Conservation (phyloP, 177 flowering plant genomes). For the Vitis hybrid region DNA sequence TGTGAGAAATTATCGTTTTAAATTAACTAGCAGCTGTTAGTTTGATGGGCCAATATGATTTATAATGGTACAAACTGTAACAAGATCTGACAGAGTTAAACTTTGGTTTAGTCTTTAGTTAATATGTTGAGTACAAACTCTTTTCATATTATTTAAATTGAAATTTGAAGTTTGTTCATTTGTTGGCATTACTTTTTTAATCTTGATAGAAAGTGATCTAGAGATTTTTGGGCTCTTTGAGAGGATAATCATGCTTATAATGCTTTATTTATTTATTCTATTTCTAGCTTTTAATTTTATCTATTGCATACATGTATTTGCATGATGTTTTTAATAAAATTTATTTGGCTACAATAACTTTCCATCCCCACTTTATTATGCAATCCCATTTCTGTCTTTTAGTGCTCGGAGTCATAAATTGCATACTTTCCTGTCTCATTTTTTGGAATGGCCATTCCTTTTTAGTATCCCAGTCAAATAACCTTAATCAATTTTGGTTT, state of each 20-base stretch:
- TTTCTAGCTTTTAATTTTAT: too few relatives aligned
- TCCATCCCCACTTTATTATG: too few relatives aligned
- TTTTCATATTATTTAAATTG: neutral
- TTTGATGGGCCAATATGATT: too few relatives aligned
- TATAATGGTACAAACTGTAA: too few relatives aligned
- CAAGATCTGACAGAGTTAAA: too few relatives aligned
- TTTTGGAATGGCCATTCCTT: neutral
- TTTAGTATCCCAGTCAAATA: neutral
- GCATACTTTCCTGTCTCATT: neutral
- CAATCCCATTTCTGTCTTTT: too few relatives aligned
- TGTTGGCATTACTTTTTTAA: neutral
- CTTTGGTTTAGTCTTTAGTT: too few relatives aligned
- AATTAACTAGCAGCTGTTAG: too few relatives aligned
- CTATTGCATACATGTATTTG: neutral
- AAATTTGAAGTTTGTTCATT: neutral
- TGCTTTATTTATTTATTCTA: neutral
- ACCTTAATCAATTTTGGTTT: neutral
- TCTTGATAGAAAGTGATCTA: neutral
- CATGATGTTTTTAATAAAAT: neutral
- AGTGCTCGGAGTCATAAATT: neutral
- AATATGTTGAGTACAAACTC: too few relatives aligned
- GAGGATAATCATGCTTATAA: neutral
- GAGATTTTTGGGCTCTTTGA: neutral
- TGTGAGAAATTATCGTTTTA: neutral
- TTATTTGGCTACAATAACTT: too few relatives aligned